phyloP scores from a whole-genome alignment of 2,329 filamentous ascomycete genomes.

The Alternaria arborescens region DNA sequence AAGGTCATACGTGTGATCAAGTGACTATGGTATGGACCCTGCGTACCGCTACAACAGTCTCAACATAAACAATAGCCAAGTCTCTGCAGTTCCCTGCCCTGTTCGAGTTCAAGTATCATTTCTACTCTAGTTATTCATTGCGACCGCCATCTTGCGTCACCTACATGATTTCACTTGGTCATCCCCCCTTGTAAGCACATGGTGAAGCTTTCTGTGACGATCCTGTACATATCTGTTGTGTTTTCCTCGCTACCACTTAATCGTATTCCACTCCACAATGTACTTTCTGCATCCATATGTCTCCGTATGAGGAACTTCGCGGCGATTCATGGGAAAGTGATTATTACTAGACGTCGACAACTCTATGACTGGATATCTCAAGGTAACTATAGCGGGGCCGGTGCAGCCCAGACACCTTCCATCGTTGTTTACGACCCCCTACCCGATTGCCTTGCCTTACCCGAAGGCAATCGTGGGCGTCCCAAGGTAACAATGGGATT shows the following conservation, averaged over 20 bases:
- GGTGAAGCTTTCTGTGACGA: not conserved
- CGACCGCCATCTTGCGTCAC: too few relatives aligned
- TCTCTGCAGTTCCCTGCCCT: not conserved
- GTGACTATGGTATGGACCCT: not conserved
- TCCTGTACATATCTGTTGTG: not conserved
- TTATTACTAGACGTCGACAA: not conserved
- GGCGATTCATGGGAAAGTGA: not conserved
- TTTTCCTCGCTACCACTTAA: conserved; percentile 2
- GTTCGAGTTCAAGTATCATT: not conserved
- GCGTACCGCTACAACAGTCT: not conserved
- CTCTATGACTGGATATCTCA: not conserved
- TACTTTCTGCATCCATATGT: not conserved
- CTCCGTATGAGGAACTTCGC: not conserved
- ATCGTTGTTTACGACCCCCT: not conserved
- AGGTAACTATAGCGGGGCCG: not conserved
- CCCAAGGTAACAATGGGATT: not conserved
- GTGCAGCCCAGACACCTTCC: not conserved
- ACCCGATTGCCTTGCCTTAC: not conserved
- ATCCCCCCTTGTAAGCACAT: not conserved
- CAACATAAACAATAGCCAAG: not conserved
- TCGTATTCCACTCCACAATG: not conserved
- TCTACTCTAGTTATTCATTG: not conserved
- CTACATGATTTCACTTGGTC: not conserved
- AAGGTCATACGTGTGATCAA: not conserved
- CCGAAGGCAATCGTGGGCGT: not conserved